A percentile compares a stretch with the other conserved stretches of the same genome.
Conservation (phyloP, 345 rosid genomes). For the Mangifera indica region DNA sequence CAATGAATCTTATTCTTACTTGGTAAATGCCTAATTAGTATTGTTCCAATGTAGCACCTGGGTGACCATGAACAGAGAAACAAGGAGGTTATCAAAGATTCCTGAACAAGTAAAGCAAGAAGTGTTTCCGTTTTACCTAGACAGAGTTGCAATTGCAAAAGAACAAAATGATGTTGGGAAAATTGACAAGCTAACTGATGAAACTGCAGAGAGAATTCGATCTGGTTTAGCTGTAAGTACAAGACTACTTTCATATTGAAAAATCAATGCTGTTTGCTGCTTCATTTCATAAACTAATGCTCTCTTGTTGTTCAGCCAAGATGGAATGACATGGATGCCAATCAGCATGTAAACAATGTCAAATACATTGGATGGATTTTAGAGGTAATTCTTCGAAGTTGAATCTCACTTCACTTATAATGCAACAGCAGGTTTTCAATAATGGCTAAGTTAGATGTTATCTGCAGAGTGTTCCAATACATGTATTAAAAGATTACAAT, state of each 20-base stretch:
- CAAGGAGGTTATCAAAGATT: conserved; percentile 57
- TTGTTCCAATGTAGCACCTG: conserved; percentile 43
- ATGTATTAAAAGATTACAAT: conserved; percentile 47
- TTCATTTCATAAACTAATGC: neutral
- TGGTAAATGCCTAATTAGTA: neutral
- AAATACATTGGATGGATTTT: conserved; percentile 74
- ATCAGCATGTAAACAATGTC: conserved; percentile 75
- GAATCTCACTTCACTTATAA: neutral
- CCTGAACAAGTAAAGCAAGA: conserved; percentile 57
- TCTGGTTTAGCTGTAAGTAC: conserved; percentile 49
- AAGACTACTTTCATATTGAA: too few relatives aligned
- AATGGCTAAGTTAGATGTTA: too few relatives aligned
- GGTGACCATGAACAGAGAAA: conserved; percentile 73
- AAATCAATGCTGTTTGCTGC: neutral
- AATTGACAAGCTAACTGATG: conserved; percentile 53
- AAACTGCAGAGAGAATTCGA: conserved; percentile 44
- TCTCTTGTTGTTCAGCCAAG: conserved; percentile 43
- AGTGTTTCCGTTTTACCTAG: conserved; percentile 44
- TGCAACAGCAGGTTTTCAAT: too few relatives aligned
- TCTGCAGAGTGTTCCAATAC: conserved; percentile 56
- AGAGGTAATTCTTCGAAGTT: conserved; percentile 36
- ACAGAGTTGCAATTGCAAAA: conserved; percentile 35
- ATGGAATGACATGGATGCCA: conserved; percentile 72
- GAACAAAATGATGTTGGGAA: conserved; percentile 40
- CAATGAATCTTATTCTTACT: neutral